Evolutionary conservation across 345 rosid genomes (phyloP).

Genomic region (Balakata baccata): DNA sequence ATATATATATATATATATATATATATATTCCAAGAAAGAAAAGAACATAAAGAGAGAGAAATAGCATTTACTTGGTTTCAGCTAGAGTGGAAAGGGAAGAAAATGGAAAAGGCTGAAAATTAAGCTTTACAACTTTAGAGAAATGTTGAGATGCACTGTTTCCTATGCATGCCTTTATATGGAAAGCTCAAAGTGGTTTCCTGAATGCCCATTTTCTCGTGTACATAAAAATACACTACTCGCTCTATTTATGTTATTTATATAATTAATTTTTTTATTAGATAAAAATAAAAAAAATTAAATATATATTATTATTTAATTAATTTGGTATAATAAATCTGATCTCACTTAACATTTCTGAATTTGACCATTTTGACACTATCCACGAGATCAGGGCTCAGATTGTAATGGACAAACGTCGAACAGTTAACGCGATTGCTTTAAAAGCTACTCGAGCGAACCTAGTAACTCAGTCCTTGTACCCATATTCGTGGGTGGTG

Average conservation of each 20-base stretch:
- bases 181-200: constrained; percentile 16
- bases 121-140: not conserved
- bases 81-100: not conserved
- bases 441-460: not conserved
- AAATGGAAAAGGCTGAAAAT: not conserved
- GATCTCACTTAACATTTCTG: too few relatives aligned
- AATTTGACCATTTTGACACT: not conserved
- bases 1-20: too few relatives aligned
- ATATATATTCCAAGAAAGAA: too few relatives aligned
- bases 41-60: not conserved
- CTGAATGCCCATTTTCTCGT: not conserved
- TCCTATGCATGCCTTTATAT: constrained; percentile 5
- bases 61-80: constrained; percentile 9
- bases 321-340: too few relatives aligned
- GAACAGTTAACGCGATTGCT: not conserved
- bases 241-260: not conserved
- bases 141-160: not conserved
- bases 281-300: too few relatives aligned
- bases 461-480: constrained; percentile 4
- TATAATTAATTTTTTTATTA: too few relatives aligned
- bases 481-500: constrained; percentile 23
- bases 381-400: not conserved
- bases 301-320: too few relatives aligned
- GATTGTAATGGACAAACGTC: constrained; percentile 13
- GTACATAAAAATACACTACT: not conserved